Evolutionary conservation across 2,329 filamentous ascomycete species (phyloP).

Genomic region (Colletotrichum agaves): DNA sequence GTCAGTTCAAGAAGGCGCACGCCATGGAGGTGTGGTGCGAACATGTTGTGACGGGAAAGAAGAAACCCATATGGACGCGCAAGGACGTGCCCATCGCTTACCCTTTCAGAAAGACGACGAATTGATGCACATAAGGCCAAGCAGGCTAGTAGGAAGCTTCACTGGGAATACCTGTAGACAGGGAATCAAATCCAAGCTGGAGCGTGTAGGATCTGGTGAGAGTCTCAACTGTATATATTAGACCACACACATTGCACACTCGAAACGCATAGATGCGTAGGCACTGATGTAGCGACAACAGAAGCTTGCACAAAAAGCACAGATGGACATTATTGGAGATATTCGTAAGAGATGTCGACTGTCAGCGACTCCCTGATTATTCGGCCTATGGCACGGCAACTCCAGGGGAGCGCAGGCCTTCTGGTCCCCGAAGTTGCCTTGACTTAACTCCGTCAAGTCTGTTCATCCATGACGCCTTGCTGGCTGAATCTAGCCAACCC

Average conservation of each 20-base stretch:
- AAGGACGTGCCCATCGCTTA: conserved; percentile 82
- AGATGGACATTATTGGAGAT: background rate
- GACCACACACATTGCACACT: background rate
- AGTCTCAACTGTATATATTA: conserved; percentile 18
- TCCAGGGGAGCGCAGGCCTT: conserved; percentile 27
- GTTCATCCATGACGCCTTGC: conserved; percentile 28
- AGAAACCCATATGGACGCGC: conserved; percentile 85
- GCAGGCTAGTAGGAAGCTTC: too few species aligned
- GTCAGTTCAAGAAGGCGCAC: conserved; percentile 79
- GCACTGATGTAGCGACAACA: conserved; percentile 11
- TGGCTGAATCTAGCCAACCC: conserved; percentile 26
- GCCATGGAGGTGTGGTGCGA: conserved; percentile 90
- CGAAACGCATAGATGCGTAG: conserved; percentile 6
- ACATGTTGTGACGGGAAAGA: conserved; percentile 87
- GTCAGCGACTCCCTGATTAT: conserved; percentile 23
- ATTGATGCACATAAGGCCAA: too few species aligned
- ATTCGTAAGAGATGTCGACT: conserved; percentile 1
- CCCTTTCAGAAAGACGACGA: conserved; percentile 59
- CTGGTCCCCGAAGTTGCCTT: conserved; percentile 33
- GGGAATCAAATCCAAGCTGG: background rate
- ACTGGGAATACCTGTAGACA: background rate
- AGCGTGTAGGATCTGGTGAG: conserved; percentile 10
- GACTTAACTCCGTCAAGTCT: conserved; percentile 26
- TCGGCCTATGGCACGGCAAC: conserved; percentile 3
- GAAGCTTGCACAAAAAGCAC: background rate